Conservation (phyloP, 768 basidiomycete species). For the Pleurotus ostreatus region DNA sequence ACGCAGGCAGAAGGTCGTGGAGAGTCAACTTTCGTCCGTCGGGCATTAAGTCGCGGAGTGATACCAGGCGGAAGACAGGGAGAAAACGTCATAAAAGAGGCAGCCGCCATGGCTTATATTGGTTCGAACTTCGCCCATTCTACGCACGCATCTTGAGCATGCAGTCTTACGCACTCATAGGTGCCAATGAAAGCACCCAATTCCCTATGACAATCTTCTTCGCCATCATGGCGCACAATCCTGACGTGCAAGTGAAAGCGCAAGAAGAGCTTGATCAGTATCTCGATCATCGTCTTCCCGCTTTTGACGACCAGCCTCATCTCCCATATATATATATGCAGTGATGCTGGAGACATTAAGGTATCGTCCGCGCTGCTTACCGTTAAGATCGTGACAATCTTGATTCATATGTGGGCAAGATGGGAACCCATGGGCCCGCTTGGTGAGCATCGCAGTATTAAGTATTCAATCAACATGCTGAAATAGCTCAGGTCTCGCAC, state of each 20-base stretch:
- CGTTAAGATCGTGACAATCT: too few species aligned
- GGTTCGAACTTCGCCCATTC: not conserved
- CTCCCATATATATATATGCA: slow-evolving; percentile 30
- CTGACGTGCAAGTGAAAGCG: not conserved
- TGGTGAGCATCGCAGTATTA: slow-evolving; percentile 15
- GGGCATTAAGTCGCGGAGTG: not conserved
- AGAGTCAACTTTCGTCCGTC: not conserved
- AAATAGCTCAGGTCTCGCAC: slow-evolving; percentile 24
- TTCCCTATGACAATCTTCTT: not conserved
- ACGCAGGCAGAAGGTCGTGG: not conserved
- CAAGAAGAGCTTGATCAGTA: not conserved
- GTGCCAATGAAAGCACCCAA: not conserved
- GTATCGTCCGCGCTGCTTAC: not conserved
- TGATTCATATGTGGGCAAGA: slow-evolving; percentile 1
- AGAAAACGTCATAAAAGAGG: not conserved
- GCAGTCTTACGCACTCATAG: not conserved
- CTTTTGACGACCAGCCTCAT: not conserved
- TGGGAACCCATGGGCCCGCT: slow-evolving; percentile 28
- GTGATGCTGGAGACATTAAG: slow-evolving; percentile 33
- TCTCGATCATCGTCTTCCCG: slow-evolving; percentile 1
- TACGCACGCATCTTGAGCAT: too few species aligned
- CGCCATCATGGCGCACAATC: not conserved
- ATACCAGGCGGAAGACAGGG: not conserved
- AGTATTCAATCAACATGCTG: not conserved
- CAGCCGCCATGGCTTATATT: not conserved